A percentile compares a stretch with the other conserved stretches of the same genome.
These are phyloP conservation scores for Pichia cephalocereana DNA, from an alignment of 805 yeast species.

Conservation along the genomic window DNA sequence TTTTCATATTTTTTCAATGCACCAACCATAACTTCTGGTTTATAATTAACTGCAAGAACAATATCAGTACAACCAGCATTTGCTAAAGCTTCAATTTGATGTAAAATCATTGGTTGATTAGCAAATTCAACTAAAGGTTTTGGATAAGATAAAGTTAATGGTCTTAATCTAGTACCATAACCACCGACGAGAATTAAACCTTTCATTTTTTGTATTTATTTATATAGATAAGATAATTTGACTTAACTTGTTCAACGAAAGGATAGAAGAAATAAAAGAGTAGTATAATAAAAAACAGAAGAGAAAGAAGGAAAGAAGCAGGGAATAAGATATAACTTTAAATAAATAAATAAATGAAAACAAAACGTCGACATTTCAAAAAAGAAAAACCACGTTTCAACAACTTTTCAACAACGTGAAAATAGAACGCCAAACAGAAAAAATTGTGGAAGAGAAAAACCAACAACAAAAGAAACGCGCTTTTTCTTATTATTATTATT, in stretches of 20 bases:
- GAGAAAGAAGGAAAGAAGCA: background rate
- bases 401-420: too few relatives aligned
- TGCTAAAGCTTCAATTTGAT: constrained; percentile 97
- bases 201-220: constrained; percentile 59
- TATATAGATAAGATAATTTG: background rate
- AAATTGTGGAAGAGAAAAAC: background rate
- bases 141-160: constrained; percentile 89
- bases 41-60: constrained; percentile 96
- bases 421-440: background rate
- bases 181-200: constrained; percentile 98
- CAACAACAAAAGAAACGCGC: background rate
- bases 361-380: background rate
- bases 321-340: background rate
- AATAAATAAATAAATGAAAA: background rate
- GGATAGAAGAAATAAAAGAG: constrained; percentile 8
- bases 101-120: constrained; percentile 98
- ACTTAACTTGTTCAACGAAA: constrained; percentile 3
- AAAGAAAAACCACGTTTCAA: too few relatives aligned
- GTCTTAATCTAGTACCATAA: constrained; percentile 99
- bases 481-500: too few relatives aligned
- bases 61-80: constrained; percentile 98
- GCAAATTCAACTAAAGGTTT: constrained; percentile 97
- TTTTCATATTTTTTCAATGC: constrained; percentile 90
- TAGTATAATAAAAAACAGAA: background rate
- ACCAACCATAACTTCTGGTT: constrained; percentile 98